Conservation (phyloP, 23 red algal species). For the Gracilaria vermiculophylla region DNA sequence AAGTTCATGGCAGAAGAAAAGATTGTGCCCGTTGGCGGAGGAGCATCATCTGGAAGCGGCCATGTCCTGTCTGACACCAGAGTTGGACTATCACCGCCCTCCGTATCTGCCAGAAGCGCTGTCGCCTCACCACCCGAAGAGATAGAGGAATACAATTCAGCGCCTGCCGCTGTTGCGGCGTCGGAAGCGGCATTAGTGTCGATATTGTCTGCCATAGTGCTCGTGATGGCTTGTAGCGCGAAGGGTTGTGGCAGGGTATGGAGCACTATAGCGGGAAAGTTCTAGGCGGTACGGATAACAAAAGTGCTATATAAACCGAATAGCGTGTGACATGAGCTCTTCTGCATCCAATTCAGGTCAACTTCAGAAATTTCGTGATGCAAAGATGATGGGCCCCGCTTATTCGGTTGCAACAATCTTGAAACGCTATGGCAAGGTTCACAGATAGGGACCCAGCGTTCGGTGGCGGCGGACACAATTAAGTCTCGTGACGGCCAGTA, state of each 20-base stretch:
- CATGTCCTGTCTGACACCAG: conserved; percentile 13
- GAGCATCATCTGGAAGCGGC: conserved; percentile 15
- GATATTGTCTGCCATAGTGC: background rate
- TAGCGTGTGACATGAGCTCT: background rate
- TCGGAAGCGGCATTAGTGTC: background rate
- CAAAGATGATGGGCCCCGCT: background rate
- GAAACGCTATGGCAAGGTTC: background rate
- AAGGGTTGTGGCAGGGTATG: background rate
- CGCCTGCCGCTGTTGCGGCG: background rate
- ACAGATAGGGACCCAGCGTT: background rate
- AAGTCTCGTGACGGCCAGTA: background rate
- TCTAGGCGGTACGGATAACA: background rate
- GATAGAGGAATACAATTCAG: conserved; percentile 18
- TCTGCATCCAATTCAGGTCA: background rate
- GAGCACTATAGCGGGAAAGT: background rate
- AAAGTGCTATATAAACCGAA: background rate
- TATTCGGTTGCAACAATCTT: background rate
- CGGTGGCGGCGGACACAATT: background rate
- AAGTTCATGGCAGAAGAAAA: conserved; percentile 75
- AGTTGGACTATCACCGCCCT: background rate
- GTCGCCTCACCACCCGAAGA: background rate
- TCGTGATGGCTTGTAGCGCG: background rate
- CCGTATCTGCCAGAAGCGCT: conserved; percentile 10
- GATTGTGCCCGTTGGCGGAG: conserved; percentile 43
- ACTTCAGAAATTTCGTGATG: background rate